Conservation (phyloP, 2,329 filamentous ascomycete species). For the Cercospora zeae-maydis region DNA sequence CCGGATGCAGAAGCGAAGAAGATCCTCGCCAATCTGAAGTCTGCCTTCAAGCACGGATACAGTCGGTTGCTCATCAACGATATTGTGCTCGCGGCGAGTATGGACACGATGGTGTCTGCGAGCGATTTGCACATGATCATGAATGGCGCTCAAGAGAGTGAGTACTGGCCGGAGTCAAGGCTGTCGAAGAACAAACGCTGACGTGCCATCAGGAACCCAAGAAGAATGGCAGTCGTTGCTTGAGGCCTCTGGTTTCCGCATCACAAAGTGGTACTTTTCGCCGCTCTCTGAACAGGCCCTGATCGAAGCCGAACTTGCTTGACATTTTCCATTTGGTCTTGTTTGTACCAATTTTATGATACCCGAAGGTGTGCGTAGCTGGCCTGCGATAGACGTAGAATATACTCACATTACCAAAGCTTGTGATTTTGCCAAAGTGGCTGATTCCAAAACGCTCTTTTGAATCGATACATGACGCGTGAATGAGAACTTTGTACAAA, state of each 20-base stretch:
- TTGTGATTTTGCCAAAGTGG: background rate
- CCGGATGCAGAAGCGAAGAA: slow-evolving; percentile 18
- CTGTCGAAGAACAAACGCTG: background rate
- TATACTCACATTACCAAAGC: background rate
- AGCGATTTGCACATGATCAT: slow-evolving; percentile 10
- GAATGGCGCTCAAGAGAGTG: slow-evolving; percentile 11
- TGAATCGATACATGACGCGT: background rate
- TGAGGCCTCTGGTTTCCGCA: background rate
- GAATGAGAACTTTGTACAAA: background rate
- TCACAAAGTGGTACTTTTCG: slow-evolving; percentile 7
- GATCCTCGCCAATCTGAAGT: slow-evolving; percentile 22
- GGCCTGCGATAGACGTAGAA: background rate
- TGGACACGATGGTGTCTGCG: slow-evolving; percentile 10
- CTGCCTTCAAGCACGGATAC: slow-evolving; percentile 20
- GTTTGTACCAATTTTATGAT: background rate
- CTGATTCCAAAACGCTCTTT: background rate
- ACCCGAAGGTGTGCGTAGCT: background rate
- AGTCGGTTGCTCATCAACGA: slow-evolving; percentile 28
- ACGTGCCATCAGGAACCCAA: background rate
- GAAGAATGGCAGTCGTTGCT: slow-evolving; percentile 10
- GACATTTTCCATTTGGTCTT: background rate
- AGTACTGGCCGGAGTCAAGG: background rate
- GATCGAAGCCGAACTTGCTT: slow-evolving; percentile 10
- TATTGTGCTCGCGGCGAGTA: slow-evolving; percentile 13
- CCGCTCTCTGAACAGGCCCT: slow-evolving; percentile 13